Conservation (phyloP, 2,329 filamentous ascomycete genomes). For the Podosphaera aphanis region DNA sequence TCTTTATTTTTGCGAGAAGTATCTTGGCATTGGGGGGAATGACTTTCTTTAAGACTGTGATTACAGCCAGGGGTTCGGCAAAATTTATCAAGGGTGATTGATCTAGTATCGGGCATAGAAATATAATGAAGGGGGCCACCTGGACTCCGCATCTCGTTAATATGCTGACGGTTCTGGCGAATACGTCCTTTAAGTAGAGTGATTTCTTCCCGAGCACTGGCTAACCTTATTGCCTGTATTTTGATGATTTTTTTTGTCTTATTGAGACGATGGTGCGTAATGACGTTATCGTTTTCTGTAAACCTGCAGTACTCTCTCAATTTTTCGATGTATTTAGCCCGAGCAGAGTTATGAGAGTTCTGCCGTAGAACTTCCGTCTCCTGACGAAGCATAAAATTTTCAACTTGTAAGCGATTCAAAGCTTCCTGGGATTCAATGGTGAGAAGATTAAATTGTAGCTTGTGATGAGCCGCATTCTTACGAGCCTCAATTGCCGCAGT, state of each 20-base stretch:
- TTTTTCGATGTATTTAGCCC: constrained; percentile 33
- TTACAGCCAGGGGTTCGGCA: constrained; percentile 23
- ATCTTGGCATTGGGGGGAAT: constrained; percentile 15
- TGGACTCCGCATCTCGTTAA: constrained; percentile 55
- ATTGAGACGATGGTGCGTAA: constrained; percentile 39
- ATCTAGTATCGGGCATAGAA: no score
- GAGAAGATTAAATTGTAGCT: constrained; percentile 69
- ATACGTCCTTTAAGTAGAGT: constrained; percentile 61
- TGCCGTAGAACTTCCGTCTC: constrained; percentile 72
- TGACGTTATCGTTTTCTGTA: constrained; percentile 40
- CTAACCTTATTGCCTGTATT: constrained; percentile 51
- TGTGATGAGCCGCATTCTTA: constrained; percentile 72
- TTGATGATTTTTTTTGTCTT: constrained; percentile 59
- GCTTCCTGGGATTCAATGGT: constrained; percentile 67
- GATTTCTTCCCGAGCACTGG: constrained; percentile 50
- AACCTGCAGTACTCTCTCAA: constrained; percentile 43
- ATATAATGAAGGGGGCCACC: no score
- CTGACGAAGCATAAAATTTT: constrained; percentile 72
- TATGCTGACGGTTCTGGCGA: constrained; percentile 69
- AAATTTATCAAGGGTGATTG: constrained; percentile 31
- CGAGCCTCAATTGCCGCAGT: constrained; percentile 36
- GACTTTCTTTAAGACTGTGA: constrained; percentile 18
- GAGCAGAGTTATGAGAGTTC: constrained; percentile 33
- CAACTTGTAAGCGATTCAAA: constrained; percentile 66
- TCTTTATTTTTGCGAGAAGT: constrained; percentile 33